Base-by-base conservation (phyloP, 495 filamentous ascomycete species). In the Tuber aestivum region DNA sequence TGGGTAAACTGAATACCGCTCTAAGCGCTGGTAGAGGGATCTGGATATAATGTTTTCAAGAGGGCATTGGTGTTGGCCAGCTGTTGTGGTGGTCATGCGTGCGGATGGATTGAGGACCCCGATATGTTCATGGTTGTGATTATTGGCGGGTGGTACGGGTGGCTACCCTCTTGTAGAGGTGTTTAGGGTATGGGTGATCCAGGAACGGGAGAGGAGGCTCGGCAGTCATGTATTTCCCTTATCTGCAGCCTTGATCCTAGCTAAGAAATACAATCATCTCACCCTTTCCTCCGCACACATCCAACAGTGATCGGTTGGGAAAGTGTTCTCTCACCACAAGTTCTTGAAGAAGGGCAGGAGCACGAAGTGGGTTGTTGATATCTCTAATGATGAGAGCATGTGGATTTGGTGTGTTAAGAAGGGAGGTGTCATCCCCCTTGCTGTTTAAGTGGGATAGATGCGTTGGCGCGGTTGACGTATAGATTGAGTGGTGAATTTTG, bases 221-320 rank as follows among this genome's bases (percentile, higher is more conserved):
- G n/a, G n/a, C n/a, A n/a, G n/a, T n/a, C n/a, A n/a, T n/a, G n/a
- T n/a, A n/a, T n/a, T n/a, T n/a, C n/a, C n/a, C n/a, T n/a, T n/a
- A n/a, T n/a, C n/a, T n/a, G n/a, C n/a, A n/a, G n/a, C n/a, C n/a
- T n/a, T n/a, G n/a, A n/a, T n/a, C n/a, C n/a, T n/a, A n/a, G n/a
- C n/a, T n/a, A n/a, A n/a, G n/a, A n/a, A n/a, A n/a, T n/a, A n/a
- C n/a, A n/a, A n/a, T n/a, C n/a, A n/a, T n/a, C n/a, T n/a, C n/a
- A n/a, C n/a, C n/a, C n/a, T n/a, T n/a, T n/a, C n/a, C n/a, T n/a
- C n/a, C n/a, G n/a, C n/a, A n/a, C n/a, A n/a, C n/a, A n/a, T n/a
- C n/a, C n/a, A n/a, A n/a, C n/a, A n/a, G n/a, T n/a, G n/a, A 79
- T 82, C 41, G 80, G 80, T 7, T 82, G 80, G 80, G 80, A 82